Percentiles rank a stretch among this genome's conserved stretches.
Evolutionary conservation across 345 rosid genomes (phyloP).

Genomic region (Passiflora organensis): DNA sequence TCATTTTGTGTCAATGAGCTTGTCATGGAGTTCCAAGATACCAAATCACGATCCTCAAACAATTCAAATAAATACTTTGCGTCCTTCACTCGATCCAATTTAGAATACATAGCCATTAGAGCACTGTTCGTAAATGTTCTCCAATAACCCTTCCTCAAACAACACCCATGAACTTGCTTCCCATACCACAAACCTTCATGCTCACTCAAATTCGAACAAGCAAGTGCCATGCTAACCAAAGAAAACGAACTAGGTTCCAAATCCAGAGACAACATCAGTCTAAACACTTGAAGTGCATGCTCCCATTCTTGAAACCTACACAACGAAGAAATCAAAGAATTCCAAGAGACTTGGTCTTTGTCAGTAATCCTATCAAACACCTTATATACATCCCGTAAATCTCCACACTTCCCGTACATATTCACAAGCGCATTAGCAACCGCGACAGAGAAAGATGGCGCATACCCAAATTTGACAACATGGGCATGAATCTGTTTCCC

Average conservation of each 20-base stretch:
- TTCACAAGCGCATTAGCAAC: conserved; percentile 72
- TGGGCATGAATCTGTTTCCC: conserved; percentile 81
- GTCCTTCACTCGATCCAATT: conserved; percentile 44
- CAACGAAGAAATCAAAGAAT: conserved; percentile 59
- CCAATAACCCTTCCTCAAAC: conserved; percentile 53
- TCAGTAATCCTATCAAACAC: conserved; percentile 74
- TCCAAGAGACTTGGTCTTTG: conserved; percentile 88
- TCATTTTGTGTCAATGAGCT: conserved; percentile 69
- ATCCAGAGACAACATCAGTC: conserved; percentile 48
- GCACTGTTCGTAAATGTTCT: conserved; percentile 62
- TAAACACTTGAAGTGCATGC: conserved; percentile 53
- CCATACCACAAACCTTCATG: conserved; percentile 51
- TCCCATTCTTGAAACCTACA: conserved; percentile 70
- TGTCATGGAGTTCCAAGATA: conserved; percentile 77
- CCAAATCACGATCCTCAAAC: conserved; percentile 63
- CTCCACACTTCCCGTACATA: conserved; percentile 64
- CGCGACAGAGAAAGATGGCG: conserved; percentile 36
- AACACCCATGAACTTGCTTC: conserved; percentile 66
- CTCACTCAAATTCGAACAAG: conserved; percentile 56
- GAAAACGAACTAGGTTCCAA: conserved; percentile 78
- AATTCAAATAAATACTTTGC: conserved; percentile 39
- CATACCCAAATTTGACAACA: conserved; percentile 63
- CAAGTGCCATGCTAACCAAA: conserved; percentile 65
- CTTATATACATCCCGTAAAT: conserved; percentile 39
- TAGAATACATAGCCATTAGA: conserved; percentile 82